A percentile compares a stretch with the other conserved stretches of the same genome.
These are phyloP conservation scores for Aethionema arabicum DNA, from an alignment of 345 rosid species.

Conservation along the genomic window DNA sequence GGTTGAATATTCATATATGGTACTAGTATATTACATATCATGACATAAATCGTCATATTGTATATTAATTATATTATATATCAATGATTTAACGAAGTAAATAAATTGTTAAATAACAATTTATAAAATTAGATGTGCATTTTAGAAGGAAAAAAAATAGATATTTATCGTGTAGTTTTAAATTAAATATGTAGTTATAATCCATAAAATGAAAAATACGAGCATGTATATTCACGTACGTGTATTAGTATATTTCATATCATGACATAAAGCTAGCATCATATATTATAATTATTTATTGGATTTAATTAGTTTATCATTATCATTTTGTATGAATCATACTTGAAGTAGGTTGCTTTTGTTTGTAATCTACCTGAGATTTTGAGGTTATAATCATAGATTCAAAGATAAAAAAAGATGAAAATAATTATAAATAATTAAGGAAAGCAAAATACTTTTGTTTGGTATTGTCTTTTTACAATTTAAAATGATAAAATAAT, in stretches of 20 bases:
- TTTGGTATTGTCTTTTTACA: conserved; percentile 31
- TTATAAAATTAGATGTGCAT: no score
- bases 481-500: conserved; percentile 19
- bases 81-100: no score
- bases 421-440: conserved; percentile 21
- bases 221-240: no score
- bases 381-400: conserved; percentile 34
- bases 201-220: no score
- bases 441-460: conserved; percentile 30
- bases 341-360: conserved; percentile 30
- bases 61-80: no score
- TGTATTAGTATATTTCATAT: neutral
- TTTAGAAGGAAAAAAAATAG: no score
- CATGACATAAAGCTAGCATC: conserved; percentile 11
- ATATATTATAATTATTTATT: neutral
- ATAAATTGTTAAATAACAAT: no score
- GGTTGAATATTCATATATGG: no score
- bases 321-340: neutral
- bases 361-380: conserved; percentile 40
- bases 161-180: no score
- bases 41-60: no score
- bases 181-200: no score
- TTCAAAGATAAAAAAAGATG: conserved; percentile 30
- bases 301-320: conserved; percentile 4
- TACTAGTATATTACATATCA: no score